Percentiles rank a stretch among this genome's conserved stretches.
phyloP scores from a whole-genome alignment of 225 moss, liverwort and hornwort genomes.

The Bryoerythrophyllum caledonicum region DNA sequence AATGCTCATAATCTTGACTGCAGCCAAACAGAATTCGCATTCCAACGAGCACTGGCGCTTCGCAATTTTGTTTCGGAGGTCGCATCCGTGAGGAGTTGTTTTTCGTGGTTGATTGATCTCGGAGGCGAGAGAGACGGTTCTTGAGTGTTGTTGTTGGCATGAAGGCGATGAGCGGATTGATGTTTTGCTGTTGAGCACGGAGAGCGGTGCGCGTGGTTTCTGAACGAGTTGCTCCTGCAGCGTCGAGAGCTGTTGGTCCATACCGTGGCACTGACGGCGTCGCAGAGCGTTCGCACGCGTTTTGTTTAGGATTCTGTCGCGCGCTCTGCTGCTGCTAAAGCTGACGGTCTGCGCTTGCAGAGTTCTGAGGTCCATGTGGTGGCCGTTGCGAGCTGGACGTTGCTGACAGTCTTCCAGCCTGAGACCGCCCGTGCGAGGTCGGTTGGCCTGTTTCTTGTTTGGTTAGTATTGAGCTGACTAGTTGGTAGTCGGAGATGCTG shows the following conservation, averaged over 20 bases:
- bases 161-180: neutral
- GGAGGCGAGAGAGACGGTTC: neutral
- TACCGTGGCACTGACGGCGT: slow-evolving; percentile 19
- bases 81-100: neutral
- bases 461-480: slow-evolving; percentile 10
- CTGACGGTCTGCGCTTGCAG: slow-evolving; percentile 19
- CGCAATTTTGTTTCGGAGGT: neutral
- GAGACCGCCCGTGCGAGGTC: neutral
- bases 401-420: neutral
- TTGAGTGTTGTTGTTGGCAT: neutral
- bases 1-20: slow-evolving; percentile 4
- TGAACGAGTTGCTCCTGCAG: neutral
- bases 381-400: slow-evolving; percentile 1
- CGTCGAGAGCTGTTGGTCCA: neutral
- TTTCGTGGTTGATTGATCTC: neutral
- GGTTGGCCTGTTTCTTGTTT: neutral
- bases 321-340: neutral
- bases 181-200: neutral
- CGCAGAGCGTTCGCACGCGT: slow-evolving; percentile 15
- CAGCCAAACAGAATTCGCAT: too few relatives aligned
- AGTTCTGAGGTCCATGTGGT: neutral
- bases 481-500: slow-evolving; percentile 26
- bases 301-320: slow-evolving; percentile 19
- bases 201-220: too few relatives aligned
- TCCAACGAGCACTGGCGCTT: too few relatives aligned